Base-by-base conservation (phyloP, 805 yeast species). In the Sugiyamaella floridensis region DNA sequence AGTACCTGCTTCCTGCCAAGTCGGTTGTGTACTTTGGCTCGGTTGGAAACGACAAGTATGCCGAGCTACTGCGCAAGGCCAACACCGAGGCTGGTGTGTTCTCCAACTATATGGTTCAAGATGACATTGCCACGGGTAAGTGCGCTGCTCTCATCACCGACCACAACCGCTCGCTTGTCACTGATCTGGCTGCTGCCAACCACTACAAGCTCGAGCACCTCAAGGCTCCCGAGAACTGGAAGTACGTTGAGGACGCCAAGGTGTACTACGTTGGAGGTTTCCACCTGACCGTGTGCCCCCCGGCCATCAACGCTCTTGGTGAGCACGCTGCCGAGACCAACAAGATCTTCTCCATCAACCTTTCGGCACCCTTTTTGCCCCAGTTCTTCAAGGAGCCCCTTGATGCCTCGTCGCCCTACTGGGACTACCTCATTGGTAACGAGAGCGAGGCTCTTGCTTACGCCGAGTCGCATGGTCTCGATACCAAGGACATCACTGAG, bases 151-250 rank as follows among this genome's bases (percentile, higher is more conserved):
- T 93, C 68, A 86, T 93, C 70, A 82, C 82, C 52, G 96, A 93
- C 52, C 79, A 78, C 67, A 75, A 89, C 80, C 84, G 99, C 75
- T 92, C 97, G 26, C 76, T 93, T 68, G 97, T 82, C 58, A 93
- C 99, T 46, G 98, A 93, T 69, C 79, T 93, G 65, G 97, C 88
- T 64, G 99, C 99, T 62, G 99, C 99, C 62, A 93, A 93, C 77
- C 95, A 89, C 72, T 93, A 89, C 83, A 86, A 85, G 67, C 84
- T 92, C 49, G 80, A 80, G 54, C 98, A 93, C 72, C 79, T 93
- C 67, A 83, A 87, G 67, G 80, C 80, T 67, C 87, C 95, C 59
- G 95, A 85, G 72, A 88, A 90, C 79, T 90, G 97, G 97, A 74
- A 74, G 59, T 73, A 76, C 55, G 96, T 93, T 57, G 89, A 88